phyloP scores from a whole-genome alignment of 2,329 filamentous ascomycete species.

The Fusarium sp. region DNA sequence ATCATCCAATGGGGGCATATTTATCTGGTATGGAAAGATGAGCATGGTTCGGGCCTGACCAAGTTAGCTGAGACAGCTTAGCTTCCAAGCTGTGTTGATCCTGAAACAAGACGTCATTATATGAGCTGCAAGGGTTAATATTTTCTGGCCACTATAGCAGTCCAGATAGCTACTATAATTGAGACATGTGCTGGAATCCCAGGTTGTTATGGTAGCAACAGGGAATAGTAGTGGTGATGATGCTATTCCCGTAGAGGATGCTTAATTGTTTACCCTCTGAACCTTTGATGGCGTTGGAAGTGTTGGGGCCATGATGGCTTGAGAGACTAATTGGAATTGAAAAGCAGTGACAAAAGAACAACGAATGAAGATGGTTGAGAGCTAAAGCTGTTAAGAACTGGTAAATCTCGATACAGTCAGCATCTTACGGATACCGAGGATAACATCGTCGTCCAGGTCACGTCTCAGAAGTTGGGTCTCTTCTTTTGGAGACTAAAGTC shows the following conservation, averaged over 20 bases:
- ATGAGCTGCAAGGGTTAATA: constrained; percentile 19
- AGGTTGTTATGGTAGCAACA: constrained; percentile 31
- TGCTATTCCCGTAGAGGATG: constrained; percentile 6
- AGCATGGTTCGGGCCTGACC: background rate
- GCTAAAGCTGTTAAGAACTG: background rate
- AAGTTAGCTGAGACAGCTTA: constrained; percentile 29
- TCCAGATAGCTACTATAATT: background rate
- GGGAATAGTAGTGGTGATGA: constrained; percentile 10
- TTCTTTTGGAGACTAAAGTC: background rate
- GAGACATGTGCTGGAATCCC: constrained; percentile 32
- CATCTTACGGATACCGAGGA: constrained; percentile 2
- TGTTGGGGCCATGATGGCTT: background rate
- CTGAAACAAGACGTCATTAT: constrained; percentile 41
- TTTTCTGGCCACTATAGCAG: background rate
- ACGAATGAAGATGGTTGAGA: background rate
- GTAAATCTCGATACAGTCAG: background rate
- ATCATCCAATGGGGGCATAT: constrained; percentile 13
- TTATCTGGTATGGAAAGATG: constrained; percentile 23
- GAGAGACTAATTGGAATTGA: background rate
- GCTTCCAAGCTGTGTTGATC: constrained; percentile 19
- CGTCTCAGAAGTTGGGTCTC: constrained; percentile 37
- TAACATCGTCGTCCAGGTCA: constrained; percentile 21
- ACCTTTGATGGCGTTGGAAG: background rate
- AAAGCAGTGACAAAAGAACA: background rate
- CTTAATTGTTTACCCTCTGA: background rate